A percentile compares a stretch with the other conserved stretches of the same genome.
Evolutionary conservation across 2,329 filamentous ascomycete genomes (phyloP).

Genomic region (Colletotrichum simmondsii): DNA sequence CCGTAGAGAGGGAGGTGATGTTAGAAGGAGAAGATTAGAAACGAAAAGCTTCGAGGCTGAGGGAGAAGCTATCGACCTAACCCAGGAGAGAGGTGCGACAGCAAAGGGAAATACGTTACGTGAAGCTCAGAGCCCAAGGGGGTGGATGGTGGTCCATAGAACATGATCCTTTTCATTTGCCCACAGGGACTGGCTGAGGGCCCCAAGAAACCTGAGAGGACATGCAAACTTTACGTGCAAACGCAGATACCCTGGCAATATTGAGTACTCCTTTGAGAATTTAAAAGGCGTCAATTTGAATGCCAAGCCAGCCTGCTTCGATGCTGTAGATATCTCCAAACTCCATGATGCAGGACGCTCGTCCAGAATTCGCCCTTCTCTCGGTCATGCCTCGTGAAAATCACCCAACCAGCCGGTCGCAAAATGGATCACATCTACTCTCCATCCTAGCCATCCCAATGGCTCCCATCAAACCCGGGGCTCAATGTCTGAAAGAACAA

Average conservation of each 20-base stretch:
- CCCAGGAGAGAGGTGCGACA: no score
- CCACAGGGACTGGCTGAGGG: no score
- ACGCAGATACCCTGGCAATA: neutral
- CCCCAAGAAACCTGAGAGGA: neutral
- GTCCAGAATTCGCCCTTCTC: neutral
- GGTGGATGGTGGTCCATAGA: neutral
- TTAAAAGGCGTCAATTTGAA: constrained; percentile 13
- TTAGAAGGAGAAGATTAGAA: no score
- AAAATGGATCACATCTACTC: neutral
- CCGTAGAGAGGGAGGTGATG: no score
- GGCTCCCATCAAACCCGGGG: no score
- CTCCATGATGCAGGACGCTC: constrained; percentile 6
- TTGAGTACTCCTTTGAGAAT: neutral
- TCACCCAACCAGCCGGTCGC: neutral
- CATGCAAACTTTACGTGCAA: neutral
- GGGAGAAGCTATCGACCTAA: no score
- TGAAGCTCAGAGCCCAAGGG: neutral
- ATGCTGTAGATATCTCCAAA: constrained; percentile 12
- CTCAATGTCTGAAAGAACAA: neutral
- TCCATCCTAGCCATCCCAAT: neutral
- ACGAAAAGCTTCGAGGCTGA: no score
- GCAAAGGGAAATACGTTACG: neutral
- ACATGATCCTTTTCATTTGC: neutral
- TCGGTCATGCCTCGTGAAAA: neutral
- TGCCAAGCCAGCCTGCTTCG: constrained; percentile 1